A percentile compares a stretch with the other conserved stretches of the same genome.
Conservation (phyloP, 1,139 yeast genomes). For the Pichia sp. region DNA sequence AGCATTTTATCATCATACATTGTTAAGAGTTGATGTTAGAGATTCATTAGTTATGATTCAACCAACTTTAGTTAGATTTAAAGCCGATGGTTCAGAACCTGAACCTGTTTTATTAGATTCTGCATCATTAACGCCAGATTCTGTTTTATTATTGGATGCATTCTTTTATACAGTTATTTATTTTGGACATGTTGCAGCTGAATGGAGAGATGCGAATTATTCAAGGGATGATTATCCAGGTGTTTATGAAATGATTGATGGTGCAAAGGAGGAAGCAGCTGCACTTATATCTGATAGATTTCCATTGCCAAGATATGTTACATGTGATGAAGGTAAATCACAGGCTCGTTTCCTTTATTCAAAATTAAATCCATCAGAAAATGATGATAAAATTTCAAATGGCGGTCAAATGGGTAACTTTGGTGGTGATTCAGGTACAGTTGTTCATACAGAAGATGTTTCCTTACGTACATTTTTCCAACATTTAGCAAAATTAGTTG, state of each 20-base stretch:
- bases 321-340: slow-evolving; percentile 95
- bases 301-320: slow-evolving; percentile 95
- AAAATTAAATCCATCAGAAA: slow-evolving; percentile 87
- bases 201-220: slow-evolving; percentile 94
- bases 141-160: slow-evolving; percentile 82
- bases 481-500: slow-evolving; percentile 80
- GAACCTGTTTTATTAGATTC: slow-evolving; percentile 94
- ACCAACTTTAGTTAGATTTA: slow-evolving; percentile 86
- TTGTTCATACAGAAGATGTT: slow-evolving; percentile 92
- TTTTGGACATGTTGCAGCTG: slow-evolving; percentile 92
- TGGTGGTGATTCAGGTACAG: slow-evolving; percentile 48
- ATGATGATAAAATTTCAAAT: slow-evolving; percentile 47
- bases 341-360: slow-evolving; percentile 96
- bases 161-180: slow-evolving; percentile 93
- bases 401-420: slow-evolving; percentile 33
- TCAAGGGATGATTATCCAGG: slow-evolving; percentile 88
- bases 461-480: slow-evolving; percentile 87
- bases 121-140: slow-evolving; percentile 84
- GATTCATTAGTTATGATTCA: slow-evolving; percentile 96
- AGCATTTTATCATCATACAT: slow-evolving; percentile 90
- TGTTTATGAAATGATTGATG: slow-evolving; percentile 78
- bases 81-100: slow-evolving; percentile 73
- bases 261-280: slow-evolving; percentile 90
- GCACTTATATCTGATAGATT: slow-evolving; percentile 85
- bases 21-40: slow-evolving; percentile 84